These are phyloP conservation scores for Trematosphaeria pertusa DNA, from an alignment of 2,329 filamentous ascomycete species.

Conservation along the genomic window DNA sequence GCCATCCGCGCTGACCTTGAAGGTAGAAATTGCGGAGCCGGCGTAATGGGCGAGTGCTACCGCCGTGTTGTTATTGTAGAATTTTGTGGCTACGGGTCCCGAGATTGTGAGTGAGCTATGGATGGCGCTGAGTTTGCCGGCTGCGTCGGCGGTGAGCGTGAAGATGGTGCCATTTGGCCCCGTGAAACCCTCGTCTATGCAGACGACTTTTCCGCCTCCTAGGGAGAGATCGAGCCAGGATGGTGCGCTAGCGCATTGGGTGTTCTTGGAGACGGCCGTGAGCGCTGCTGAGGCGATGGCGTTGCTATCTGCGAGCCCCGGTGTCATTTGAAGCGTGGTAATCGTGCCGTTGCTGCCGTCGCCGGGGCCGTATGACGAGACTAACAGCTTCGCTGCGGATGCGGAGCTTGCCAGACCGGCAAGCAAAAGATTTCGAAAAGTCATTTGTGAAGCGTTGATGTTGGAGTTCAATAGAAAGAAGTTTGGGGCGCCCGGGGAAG, in stretches of 20 bases:
- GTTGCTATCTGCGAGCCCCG: conserved; percentile 20
- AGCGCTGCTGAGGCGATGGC: conserved; percentile 43
- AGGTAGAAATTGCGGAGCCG: conserved; percentile 48
- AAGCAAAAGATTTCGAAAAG: conserved; percentile 21
- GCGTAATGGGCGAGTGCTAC: conserved; percentile 54
- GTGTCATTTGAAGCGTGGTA: conserved; percentile 46
- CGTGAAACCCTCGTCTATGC: conserved; percentile 64
- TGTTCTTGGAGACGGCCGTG: conserved; percentile 52
- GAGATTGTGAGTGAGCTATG: conserved; percentile 41
- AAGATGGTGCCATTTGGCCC: conserved; percentile 57
- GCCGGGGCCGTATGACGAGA: conserved; percentile 49
- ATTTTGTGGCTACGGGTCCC: conserved; percentile 50
- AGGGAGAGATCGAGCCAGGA: conserved; percentile 68
- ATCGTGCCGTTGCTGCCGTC: conserved; percentile 45
- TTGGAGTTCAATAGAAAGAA: too few species aligned
- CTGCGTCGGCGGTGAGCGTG: conserved; percentile 34
- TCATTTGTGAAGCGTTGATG: conserved; percentile 15
- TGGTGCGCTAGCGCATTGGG: conserved; percentile 61
- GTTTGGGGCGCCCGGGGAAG: too few species aligned
- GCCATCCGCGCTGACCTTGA: conserved; percentile 20
- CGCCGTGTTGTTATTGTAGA: conserved; percentile 50
- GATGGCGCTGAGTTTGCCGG: conserved; percentile 49
- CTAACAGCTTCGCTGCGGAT: conserved; percentile 47
- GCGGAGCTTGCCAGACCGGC: conserved; percentile 25
- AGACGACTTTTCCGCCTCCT: conserved; percentile 61